Evolutionary conservation across 1,284 basidiomycete genomes (phyloP), one percentile per base, ranked within the genome.

Genomic region (Stereum hirsutum): DNA sequence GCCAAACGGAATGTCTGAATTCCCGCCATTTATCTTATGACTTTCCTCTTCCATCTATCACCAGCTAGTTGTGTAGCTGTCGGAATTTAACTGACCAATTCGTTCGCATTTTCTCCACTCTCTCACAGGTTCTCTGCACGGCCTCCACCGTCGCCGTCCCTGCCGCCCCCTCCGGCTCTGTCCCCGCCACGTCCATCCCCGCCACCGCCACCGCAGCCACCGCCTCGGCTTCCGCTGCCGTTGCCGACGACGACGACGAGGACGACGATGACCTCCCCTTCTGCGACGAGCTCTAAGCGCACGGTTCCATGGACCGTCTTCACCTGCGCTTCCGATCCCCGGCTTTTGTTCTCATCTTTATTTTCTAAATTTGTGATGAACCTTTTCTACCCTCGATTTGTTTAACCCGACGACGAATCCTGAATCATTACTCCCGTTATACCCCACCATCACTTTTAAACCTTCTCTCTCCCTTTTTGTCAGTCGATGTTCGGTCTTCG

Each of bases 211-310:
- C 51, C 17, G 41, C 60, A 19, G 49, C 57, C 39, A 34, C 47
- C 17, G 33, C 50, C 21, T 38, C 53, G 33, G 31, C 42, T 43
- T 38, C 27, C 52, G 39, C 36, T 49, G 47, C 40, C 41, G 44
- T 28, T 21, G 39, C 45, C 42, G 48, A 46, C 38, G 51, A 49
- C 33, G 55, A 57, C 41, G 55, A 57, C 31, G 66, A 65, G 17
- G 66, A 68, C 44, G 67, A 74, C 34, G 67, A 66, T 2, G 64
- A 73, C 53, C 57, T 79, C 33, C 78, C 78, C 37, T 81, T 54
- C 56, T 82, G 81, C 61, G 78, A 83, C 65, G 49, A 50, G 39
- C 14, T 39, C 23, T 39, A 39, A 32, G 26, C 27, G 8, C 37
- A 14, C 21, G n/a, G n/a, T n/a, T n/a, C n/a, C n/a, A n/a, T n/a